Conservation (phyloP, 352 stramenopile species). For the Globisporangium viniferum region DNA sequence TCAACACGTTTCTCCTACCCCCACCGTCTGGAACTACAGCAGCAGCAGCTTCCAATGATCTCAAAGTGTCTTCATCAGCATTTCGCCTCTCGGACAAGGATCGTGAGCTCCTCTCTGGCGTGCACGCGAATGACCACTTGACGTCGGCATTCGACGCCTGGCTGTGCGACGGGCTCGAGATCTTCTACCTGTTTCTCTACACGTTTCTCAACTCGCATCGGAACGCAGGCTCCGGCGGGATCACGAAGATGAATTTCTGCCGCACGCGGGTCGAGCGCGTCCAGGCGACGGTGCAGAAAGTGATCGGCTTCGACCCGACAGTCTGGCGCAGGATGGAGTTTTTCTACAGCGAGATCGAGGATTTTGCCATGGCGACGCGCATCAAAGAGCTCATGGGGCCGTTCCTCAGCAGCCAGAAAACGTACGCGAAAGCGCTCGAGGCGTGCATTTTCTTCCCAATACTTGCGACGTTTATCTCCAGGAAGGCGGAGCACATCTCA, state of each 20-base stretch:
- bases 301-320: slow-evolving; percentile 10
- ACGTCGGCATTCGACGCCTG: slow-evolving; percentile 7
- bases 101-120: slow-evolving; percentile 12
- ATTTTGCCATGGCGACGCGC: neutral
- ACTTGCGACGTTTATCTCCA: slow-evolving; percentile 10
- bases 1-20: slow-evolving; percentile 5
- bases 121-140: slow-evolving; percentile 11
- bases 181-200: slow-evolving; percentile 19
- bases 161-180: slow-evolving; percentile 14
- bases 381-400: slow-evolving; percentile 12
- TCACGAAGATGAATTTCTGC: slow-evolving; percentile 17
- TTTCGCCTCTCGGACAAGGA: slow-evolving; percentile 17
- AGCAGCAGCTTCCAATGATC: neutral
- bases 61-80: neutral
- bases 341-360: slow-evolving; percentile 15
- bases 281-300: slow-evolving; percentile 11
- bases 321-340: slow-evolving; percentile 16
- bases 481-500: slow-evolving; percentile 15
- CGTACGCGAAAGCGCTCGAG: slow-evolving; percentile 13
- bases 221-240: slow-evolving; percentile 8
- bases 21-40: neutral
- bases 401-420: slow-evolving; percentile 12
- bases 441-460: slow-evolving; percentile 15
- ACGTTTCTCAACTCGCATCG: slow-evolving; percentile 18
- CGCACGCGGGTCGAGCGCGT: slow-evolving; percentile 15